phyloP scores from a whole-genome alignment of 1,284 basidiomycete species.

The Fomitopsis schrenkii region DNA sequence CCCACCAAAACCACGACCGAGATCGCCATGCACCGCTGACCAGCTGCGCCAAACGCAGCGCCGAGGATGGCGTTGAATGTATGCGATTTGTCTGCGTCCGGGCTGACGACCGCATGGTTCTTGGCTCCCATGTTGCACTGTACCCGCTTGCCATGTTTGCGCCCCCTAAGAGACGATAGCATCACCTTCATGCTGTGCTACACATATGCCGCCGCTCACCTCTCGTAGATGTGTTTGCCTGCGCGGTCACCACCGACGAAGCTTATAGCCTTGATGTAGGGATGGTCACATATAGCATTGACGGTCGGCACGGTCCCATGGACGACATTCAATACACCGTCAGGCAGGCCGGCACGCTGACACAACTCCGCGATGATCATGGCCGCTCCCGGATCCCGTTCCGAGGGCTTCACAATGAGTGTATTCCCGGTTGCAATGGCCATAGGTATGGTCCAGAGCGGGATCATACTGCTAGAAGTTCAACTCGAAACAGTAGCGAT shows the following conservation, averaged over 20 bases:
- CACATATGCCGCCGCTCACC: conserved; percentile 37
- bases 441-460: conserved; percentile 92
- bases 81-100: conserved; percentile 94
- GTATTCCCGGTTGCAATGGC: conserved; percentile 93
- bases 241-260: conserved; percentile 97
- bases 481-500: background rate
- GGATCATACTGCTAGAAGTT: conserved; percentile 80
- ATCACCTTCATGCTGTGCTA: background rate
- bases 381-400: conserved; percentile 93
- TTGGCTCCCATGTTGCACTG: conserved; percentile 91
- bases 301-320: conserved; percentile 90
- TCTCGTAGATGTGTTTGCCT: conserved; percentile 91
- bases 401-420: conserved; percentile 92
- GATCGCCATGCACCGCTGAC: conserved; percentile 95
- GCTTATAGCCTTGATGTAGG: conserved; percentile 89
- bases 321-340: conserved; percentile 84
- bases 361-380: conserved; percentile 98
- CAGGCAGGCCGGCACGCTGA: conserved; percentile 76
- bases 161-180: conserved; percentile 48
- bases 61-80: conserved; percentile 93
- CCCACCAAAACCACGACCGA: conserved; percentile 90
- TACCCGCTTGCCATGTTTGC: conserved; percentile 87
- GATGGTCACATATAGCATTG: conserved; percentile 92
- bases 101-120: conserved; percentile 95
- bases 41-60: conserved; percentile 96